phyloP scores from a whole-genome alignment of 345 rosid genomes.

The Balakata baccata region DNA sequence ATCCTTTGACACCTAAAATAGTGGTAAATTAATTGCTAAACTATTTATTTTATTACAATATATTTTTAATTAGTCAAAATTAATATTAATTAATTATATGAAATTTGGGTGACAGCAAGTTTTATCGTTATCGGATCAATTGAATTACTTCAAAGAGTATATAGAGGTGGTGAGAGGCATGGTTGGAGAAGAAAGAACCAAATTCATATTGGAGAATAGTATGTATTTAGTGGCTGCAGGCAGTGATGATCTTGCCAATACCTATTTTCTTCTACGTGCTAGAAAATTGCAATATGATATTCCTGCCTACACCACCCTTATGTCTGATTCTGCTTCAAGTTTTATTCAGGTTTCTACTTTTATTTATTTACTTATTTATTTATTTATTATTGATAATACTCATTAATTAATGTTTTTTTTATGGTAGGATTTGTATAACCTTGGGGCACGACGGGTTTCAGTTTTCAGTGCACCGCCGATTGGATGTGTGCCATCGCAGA shows the following conservation, averaged over 20 bases:
- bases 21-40: conserved; percentile 16
- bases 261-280: conserved; percentile 31
- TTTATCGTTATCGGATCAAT: conserved; percentile 36
- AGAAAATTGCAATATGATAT: conserved; percentile 33
- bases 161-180: conserved; percentile 28
- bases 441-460: conserved; percentile 61
- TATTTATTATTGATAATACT: no score
- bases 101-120: conserved; percentile 30
- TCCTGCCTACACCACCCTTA: conserved; percentile 35
- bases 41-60: background rate
- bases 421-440: conserved; percentile 44
- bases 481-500: conserved; percentile 72
- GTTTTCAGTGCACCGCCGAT: conserved; percentile 52
- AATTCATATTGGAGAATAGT: conserved; percentile 30
- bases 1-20: conserved; percentile 33
- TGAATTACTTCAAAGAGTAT: conserved; percentile 43
- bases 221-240: conserved; percentile 40
- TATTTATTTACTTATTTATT: no score
- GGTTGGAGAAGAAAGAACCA: conserved; percentile 40
- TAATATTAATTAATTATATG: background rate
- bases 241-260: conserved; percentile 51
- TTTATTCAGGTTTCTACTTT: conserved; percentile 37
- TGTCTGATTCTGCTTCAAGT: conserved; percentile 28
- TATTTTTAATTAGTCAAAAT: background rate
- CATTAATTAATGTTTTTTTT: background rate